Conservation (phyloP, 2,329 filamentous ascomycete genomes). For the Tolypocladium ovalisporum region DNA sequence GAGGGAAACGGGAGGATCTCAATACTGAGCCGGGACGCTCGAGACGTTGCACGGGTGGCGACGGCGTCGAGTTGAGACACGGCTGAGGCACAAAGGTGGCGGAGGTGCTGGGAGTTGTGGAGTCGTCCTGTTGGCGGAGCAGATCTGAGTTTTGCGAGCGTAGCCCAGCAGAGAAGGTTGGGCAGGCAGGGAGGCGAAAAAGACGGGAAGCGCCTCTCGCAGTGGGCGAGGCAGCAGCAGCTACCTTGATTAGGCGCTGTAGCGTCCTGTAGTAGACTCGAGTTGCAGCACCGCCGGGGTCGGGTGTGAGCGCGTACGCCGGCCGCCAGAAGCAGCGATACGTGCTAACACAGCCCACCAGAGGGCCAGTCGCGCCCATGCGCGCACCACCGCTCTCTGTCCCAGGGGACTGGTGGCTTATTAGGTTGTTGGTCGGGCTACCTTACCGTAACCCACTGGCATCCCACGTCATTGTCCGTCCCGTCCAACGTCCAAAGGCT, state of each 20-base stretch:
- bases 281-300: too few species aligned
- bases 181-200: not conserved
- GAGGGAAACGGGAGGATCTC: not conserved
- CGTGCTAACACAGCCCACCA: not conserved
- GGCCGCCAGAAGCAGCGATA: not conserved
- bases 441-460: too few species aligned
- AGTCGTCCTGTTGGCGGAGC: not conserved
- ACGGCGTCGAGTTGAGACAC: not conserved
- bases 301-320: too few species aligned
- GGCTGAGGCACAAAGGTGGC: not conserved
- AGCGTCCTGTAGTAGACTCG: not conserved
- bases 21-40: not conserved
- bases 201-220: too few species aligned
- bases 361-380: not conserved
- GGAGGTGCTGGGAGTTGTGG: not conserved
- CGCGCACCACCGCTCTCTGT: not conserved
- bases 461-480: not conserved
- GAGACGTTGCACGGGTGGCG: not conserved
- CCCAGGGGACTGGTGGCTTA: not conserved
- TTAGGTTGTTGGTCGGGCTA: not conserved
- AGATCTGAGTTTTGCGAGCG: too few species aligned
- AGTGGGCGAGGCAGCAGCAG: too few species aligned
- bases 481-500: not conserved
- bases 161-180: too few species aligned
- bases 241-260: not conserved